Evolutionary conservation across 768 basidiomycete species (phyloP).

Genomic region (Phaeotremella fagi): DNA sequence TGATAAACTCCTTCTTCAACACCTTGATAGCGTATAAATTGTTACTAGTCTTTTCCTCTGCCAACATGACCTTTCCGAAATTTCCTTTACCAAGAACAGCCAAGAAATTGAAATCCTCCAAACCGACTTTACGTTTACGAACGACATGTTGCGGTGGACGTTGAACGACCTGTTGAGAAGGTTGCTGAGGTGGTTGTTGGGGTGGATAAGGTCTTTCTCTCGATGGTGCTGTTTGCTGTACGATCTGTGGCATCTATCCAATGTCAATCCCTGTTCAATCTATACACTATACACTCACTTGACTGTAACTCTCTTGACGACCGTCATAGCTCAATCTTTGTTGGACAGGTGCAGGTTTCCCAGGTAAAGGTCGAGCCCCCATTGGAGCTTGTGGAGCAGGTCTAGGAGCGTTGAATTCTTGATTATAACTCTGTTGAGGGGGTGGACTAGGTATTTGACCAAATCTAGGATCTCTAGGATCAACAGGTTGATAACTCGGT

Average conservation of each 20-base stretch:
- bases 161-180: slow-evolving; percentile 5
- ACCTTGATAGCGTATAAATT: slow-evolving; percentile 98
- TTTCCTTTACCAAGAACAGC: slow-evolving; percentile 98
- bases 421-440: slow-evolving; percentile 19
- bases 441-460: slow-evolving; percentile 20
- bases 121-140: slow-evolving; percentile 68
- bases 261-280: background rate
- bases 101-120: slow-evolving; percentile 98
- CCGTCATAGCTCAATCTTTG: slow-evolving; percentile 28
- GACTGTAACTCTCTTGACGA: slow-evolving; percentile 19
- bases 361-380: slow-evolving; percentile 31
- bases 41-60: slow-evolving; percentile 91
- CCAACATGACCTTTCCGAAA: slow-evolving; percentile 99
- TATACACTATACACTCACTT: slow-evolving; percentile 5
- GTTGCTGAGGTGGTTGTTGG: slow-evolving; percentile 2
- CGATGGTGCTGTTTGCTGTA: slow-evolving; percentile 2
- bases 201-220: slow-evolving; percentile 2
- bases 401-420: slow-evolving; percentile 1
- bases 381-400: slow-evolving; percentile 8
- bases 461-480: slow-evolving; percentile 16
- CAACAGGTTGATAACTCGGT: background rate
- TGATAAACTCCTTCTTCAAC: slow-evolving; percentile 99
- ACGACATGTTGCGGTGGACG: slow-evolving; percentile 32
- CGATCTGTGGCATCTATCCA: slow-evolving; percentile 23
- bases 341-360: slow-evolving; percentile 17